A percentile compares a stretch with the other conserved stretches of the same genome.
Evolutionary conservation across 306 rosid species (phyloP).

Genomic region (Purshia tridentata): DNA sequence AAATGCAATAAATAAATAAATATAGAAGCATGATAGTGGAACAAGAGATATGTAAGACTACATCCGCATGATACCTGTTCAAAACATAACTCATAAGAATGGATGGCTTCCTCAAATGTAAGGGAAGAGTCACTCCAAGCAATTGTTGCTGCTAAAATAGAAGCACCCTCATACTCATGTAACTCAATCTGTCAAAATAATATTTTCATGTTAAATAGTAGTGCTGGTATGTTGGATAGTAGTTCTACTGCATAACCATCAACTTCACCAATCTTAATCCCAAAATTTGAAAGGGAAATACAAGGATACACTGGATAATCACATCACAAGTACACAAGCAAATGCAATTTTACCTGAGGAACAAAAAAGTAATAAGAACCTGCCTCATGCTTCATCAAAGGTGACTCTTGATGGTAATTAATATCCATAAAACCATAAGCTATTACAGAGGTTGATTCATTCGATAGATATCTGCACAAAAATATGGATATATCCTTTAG

Average conservation of each 20-base stretch:
- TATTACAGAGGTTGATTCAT: constrained; percentile 49
- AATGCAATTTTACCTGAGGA: constrained; percentile 69
- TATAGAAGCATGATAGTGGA: constrained; percentile 5
- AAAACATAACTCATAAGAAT: constrained; percentile 56
- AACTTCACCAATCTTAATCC: constrained; percentile 1
- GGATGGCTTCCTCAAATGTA: constrained; percentile 60
- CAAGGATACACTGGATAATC: background rate
- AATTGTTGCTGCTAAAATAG: constrained; percentile 73
- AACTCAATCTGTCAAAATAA: constrained; percentile 69
- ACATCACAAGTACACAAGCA: background rate
- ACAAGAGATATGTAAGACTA: constrained; percentile 1
- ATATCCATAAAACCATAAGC: constrained; percentile 76
- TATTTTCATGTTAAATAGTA: background rate
- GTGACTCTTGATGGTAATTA: constrained; percentile 35
- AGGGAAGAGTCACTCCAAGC: constrained; percentile 72
- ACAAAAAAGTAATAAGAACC: constrained; percentile 64
- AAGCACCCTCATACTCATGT: constrained; percentile 67
- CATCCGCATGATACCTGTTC: constrained; percentile 56
- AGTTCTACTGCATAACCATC: background rate
- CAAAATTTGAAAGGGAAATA: constrained; percentile 6
- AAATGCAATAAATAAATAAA: constrained; percentile 10
- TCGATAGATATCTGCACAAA: constrained; percentile 58
- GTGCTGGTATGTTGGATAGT: background rate
- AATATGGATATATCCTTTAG: constrained; percentile 22
- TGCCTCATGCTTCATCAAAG: constrained; percentile 40